Percentiles rank a stretch among this genome's conserved stretches.
phyloP scores from a whole-genome alignment of 2,329 filamentous ascomycete genomes.

The Dothistroma septosporum region DNA sequence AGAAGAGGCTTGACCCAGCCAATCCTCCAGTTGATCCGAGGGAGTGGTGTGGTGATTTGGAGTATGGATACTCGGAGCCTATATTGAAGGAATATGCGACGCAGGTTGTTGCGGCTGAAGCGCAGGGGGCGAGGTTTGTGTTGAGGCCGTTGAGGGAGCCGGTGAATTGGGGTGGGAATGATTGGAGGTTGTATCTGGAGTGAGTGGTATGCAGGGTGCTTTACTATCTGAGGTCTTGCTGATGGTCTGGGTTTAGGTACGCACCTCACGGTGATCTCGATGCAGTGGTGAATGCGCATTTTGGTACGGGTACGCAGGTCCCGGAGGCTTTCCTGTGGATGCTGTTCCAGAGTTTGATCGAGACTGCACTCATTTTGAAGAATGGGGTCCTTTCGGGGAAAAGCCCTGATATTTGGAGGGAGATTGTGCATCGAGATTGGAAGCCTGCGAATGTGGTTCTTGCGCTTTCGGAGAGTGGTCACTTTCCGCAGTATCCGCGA shows the following conservation, averaged over 20 bases:
- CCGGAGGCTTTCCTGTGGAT: background rate
- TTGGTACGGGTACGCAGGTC: background rate
- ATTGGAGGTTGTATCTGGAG: background rate
- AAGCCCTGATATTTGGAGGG: background rate
- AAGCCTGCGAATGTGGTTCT: background rate
- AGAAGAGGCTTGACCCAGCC: background rate
- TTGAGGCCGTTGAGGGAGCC: background rate
- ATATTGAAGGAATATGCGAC: background rate
- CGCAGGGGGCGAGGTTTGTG: background rate
- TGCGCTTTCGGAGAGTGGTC: background rate
- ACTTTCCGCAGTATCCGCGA: background rate
- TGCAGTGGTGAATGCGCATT: background rate
- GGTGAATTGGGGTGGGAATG: background rate
- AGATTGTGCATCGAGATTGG: background rate
- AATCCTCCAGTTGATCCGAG: background rate
- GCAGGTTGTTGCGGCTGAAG: background rate
- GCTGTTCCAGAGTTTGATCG: background rate
- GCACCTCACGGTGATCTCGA: background rate
- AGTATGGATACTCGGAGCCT: background rate
- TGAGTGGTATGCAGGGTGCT: background rate
- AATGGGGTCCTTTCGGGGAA: background rate
- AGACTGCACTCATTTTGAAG: background rate
- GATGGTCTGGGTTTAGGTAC: background rate
- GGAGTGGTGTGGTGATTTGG: background rate
- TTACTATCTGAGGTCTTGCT: background rate